Conservation (phyloP, 2,329 filamentous ascomycete species). For the Xylaria sp. region DNA sequence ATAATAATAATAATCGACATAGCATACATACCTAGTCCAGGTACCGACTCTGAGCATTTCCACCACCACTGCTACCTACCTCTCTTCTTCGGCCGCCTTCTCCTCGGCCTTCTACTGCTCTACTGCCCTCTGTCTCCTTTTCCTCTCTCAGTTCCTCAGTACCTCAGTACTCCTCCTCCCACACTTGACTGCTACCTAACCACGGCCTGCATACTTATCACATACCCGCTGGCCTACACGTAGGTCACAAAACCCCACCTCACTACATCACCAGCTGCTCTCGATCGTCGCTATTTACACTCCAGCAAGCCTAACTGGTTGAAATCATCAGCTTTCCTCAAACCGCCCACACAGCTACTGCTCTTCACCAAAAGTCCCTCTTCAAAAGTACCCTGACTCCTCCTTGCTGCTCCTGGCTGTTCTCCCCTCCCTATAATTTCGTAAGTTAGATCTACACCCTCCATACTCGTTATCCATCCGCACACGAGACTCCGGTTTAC, state of each 20-base stretch:
- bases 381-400: slow-evolving; percentile 13
- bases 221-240: slow-evolving; percentile 16
- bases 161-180: slow-evolving; percentile 1
- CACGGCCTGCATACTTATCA: slow-evolving; percentile 23
- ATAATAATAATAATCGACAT: not conserved
- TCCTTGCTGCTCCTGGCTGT: slow-evolving; percentile 22
- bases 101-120: slow-evolving; percentile 11
- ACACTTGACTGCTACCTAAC: slow-evolving; percentile 28
- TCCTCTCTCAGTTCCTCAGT: not conserved
- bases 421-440: slow-evolving; percentile 3
- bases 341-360: slow-evolving; percentile 33
- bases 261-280: slow-evolving; percentile 35
- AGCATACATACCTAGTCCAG: not conserved
- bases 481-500: slow-evolving; percentile 19
- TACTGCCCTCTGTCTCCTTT: not conserved
- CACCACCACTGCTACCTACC: slow-evolving; percentile 30
- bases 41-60: slow-evolving; percentile 30
- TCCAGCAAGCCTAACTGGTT: slow-evolving; percentile 35
- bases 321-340: slow-evolving; percentile 35
- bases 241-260: slow-evolving; percentile 36
- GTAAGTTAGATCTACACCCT: slow-evolving; percentile 21
- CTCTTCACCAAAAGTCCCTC: slow-evolving; percentile 28
- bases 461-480: slow-evolving; percentile 12
- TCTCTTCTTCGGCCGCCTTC: slow-evolving; percentile 16
- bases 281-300: slow-evolving; percentile 35